These are phyloP conservation scores for Catharanthus roseus DNA, from an alignment of 257 asterid species.

Conservation along the genomic window DNA sequence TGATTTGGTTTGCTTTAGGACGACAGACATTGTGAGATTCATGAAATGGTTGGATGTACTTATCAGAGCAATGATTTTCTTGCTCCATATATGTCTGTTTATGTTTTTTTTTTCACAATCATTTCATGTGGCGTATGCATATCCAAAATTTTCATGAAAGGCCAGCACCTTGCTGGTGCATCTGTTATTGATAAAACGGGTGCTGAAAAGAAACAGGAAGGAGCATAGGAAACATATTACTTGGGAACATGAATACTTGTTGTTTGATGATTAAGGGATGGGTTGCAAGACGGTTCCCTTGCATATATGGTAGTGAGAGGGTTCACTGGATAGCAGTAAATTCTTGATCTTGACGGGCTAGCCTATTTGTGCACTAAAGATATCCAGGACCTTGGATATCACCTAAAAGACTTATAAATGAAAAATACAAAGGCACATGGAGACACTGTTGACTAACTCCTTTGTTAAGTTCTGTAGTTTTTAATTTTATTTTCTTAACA, in stretches of 20 bases:
- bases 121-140: background rate
- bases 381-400: background rate
- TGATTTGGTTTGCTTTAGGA: background rate
- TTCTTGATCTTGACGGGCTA: background rate
- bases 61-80: background rate
- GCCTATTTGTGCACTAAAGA: background rate
- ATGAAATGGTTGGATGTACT: background rate
- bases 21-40: no score
- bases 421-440: background rate
- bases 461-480: background rate
- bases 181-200: background rate
- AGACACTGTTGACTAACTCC: background rate
- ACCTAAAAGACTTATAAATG: background rate
- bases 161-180: background rate
- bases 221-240: background rate
- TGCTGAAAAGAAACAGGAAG: background rate
- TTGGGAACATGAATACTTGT: background rate
- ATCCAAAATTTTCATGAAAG: background rate
- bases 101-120: background rate
- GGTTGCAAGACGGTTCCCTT: background rate
- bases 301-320: background rate
- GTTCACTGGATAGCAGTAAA: background rate
- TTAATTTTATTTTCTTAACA: no score
- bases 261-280: background rate
- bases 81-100: background rate